phyloP scores from a whole-genome alignment of 169 alveolate species.

The Plasmodium knowlesi region DNA sequence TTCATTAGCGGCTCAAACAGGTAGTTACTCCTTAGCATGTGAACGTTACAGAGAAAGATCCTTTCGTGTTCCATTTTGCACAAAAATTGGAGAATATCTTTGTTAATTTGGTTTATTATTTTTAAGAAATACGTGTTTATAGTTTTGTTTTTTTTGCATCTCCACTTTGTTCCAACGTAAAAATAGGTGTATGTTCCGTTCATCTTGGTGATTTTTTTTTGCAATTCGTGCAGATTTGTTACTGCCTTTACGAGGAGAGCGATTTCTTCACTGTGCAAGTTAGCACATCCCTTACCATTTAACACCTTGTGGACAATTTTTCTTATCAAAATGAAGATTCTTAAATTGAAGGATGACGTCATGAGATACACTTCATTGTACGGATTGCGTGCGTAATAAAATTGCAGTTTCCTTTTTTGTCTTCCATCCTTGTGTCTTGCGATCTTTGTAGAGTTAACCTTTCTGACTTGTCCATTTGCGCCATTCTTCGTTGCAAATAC shows the following conservation, averaged over 20 bases:
- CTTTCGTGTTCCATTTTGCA: background rate
- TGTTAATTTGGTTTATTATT: conserved; percentile 25
- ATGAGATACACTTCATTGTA: conserved; percentile 1
- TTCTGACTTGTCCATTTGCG: background rate
- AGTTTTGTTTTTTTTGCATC: conserved; percentile 22
- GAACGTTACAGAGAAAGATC: conserved; percentile 21
- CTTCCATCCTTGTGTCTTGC: background rate
- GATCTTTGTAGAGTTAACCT: background rate
- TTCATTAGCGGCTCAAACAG: conserved; percentile 2
- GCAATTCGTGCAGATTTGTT: conserved; percentile 23
- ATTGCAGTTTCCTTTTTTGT: background rate
- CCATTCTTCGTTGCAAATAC: background rate
- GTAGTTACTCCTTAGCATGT: conserved; percentile 28
- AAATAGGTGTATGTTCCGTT: conserved; percentile 43
- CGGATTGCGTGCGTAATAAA: conserved; percentile 16
- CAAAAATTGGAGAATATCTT: conserved; percentile 19
- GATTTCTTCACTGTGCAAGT: background rate
- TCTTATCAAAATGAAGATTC: conserved; percentile 33
- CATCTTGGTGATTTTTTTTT: conserved; percentile 5
- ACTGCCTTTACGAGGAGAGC: conserved; percentile 7
- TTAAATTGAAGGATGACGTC: conserved; percentile 31
- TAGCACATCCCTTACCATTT: background rate
- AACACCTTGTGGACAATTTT: conserved; percentile 13
- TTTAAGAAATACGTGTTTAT: conserved; percentile 27
- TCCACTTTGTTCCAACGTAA: background rate